These are phyloP conservation scores for Ulmus americana DNA, from an alignment of 331 rosid species.

Conservation along the genomic window DNA sequence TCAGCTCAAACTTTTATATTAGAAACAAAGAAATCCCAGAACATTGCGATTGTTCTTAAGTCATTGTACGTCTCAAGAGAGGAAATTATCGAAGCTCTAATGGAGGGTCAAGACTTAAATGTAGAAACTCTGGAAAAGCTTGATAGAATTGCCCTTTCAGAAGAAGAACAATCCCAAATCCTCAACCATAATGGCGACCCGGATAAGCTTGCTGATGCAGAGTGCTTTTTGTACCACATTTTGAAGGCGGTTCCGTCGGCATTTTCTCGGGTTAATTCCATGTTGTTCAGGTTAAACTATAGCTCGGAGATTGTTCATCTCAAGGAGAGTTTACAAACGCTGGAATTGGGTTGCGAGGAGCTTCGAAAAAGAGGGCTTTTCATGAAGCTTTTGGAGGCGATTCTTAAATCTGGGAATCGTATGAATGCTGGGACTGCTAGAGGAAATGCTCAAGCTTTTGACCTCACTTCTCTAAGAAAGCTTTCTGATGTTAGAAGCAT, in stretches of 20 bases:
- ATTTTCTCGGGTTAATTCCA: conserved; percentile 61
- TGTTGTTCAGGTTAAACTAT: conserved; percentile 63
- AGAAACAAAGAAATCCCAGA: conserved; percentile 72
- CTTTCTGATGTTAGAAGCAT: conserved; percentile 84
- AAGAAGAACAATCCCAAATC: conserved; percentile 62
- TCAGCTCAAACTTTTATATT: conserved; percentile 43
- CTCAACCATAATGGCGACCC: conserved; percentile 58
- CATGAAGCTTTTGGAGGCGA: conserved; percentile 82
- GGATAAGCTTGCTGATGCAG: conserved; percentile 64
- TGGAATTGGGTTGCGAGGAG: conserved; percentile 73
- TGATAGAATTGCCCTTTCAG: conserved; percentile 53
- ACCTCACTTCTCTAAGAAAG: conserved; percentile 67
- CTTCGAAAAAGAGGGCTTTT: conserved; percentile 71
- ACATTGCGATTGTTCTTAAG: conserved; percentile 71
- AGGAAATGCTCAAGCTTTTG: conserved; percentile 96
- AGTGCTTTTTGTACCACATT: conserved; percentile 58
- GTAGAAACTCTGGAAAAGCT: conserved; percentile 75
- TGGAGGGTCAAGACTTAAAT: conserved; percentile 65
- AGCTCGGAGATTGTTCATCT: conserved; percentile 47
- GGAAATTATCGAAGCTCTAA: conserved; percentile 56
- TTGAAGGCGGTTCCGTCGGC: conserved; percentile 79
- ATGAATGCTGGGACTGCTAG: conserved; percentile 92
- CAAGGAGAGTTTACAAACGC: conserved; percentile 49
- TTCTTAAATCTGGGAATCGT: conserved; percentile 88
- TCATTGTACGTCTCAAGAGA: conserved; percentile 52